Evolutionary conservation across 805 yeast species (phyloP), one percentile per base, ranked within the genome.

Genomic region (Barnettozyma botsteinii): DNA sequence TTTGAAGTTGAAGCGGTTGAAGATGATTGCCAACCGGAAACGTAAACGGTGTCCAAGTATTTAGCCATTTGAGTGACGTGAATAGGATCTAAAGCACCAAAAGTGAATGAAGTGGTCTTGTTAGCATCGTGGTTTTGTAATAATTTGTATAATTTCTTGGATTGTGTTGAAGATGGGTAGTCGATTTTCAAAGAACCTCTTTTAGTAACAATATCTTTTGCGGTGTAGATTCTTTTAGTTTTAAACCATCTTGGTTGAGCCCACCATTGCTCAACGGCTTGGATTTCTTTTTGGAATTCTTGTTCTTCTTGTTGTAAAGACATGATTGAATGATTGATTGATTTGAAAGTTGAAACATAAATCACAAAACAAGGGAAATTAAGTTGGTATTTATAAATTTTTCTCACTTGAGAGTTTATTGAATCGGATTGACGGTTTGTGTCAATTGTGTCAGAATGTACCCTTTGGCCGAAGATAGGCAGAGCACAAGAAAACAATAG

Each of bases 1-100:
- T 91, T 91, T 30, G 96, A 85, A 31, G 96, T 85, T 14, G 97
- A 88, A 39, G 98, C 97, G 40, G 98, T 91, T 18, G 97, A 88
- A 35, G 96, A 88, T 64, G 95, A 89, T 72, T 91, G 98, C 98
- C 98, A 91, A 39, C 98, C 98, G 31, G 95, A 84, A 49, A 91
- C 94, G 64, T 91, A 91, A 53, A 91, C 76, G 11, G 95, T 77
- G 66, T 89, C 98, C 57, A 91, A 73, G 66, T 86, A 87, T 65
- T 85, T 86, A 54, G 96, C 95, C 98, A 91, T 91, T 68, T 91
- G 97, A 45, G 96, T 72, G 50, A 88, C 87, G 61, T 91, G 97
- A 51, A 91, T 83, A 21, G 97, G 96, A 64, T 91, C 97, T 55
- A 91, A 72, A 19, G 97, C 97, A 62, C 97, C 98, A 60, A 87